Evolutionary conservation across 2,329 filamentous ascomycete species (phyloP), one percentile per base, ranked within the genome.

Genomic region (Diaporthe sp.): DNA sequence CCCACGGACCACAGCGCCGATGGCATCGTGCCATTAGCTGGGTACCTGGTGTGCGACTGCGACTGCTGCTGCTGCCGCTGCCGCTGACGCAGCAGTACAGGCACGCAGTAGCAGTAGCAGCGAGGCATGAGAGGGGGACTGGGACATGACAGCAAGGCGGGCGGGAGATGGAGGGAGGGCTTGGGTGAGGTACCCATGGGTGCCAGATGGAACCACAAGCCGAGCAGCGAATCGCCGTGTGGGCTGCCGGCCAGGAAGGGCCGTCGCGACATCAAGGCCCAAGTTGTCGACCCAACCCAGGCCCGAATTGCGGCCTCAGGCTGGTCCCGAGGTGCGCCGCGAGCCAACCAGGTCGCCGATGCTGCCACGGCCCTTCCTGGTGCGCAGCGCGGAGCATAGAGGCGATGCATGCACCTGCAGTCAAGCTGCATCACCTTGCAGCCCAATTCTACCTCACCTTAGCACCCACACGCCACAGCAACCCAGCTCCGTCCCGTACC

Each of bases 281-380:
- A 74, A 72, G 50, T 35, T 52, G 72, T 72, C 61, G 68, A 74
- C 75, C 70, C 72, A 68, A 74, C 75, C 70, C 72, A 68, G 73
- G 75, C 72, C 75, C 72, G 71, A 72, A 74, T 61, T 72, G 68
- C 75, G 75, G 75, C 75, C 75, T 71, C 60, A 74, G 25, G 72
- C 68, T 74, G 57, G 75, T 74, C 72, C 69, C 75, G 68, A 72
- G 72, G 68, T 52, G 75, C 61, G 38, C 69, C 67, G 60, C 66
- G 68, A 71, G 73, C 75, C 75, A 76, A 74, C 75, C 75, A 76
- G 72, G n/a, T 66, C 42, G 55, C 61, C 60, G 72, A 70, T 70
- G 73, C 58, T 68, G 47, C 60, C 67, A 71, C 55, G 55, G 69
- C 47, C 64, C 54, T 54, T 54, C 28, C 66, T 70, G 69, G 22